Base-by-base conservation (phyloP, 2,329 filamentous ascomycete species). In the Fusarium globosum region DNA sequence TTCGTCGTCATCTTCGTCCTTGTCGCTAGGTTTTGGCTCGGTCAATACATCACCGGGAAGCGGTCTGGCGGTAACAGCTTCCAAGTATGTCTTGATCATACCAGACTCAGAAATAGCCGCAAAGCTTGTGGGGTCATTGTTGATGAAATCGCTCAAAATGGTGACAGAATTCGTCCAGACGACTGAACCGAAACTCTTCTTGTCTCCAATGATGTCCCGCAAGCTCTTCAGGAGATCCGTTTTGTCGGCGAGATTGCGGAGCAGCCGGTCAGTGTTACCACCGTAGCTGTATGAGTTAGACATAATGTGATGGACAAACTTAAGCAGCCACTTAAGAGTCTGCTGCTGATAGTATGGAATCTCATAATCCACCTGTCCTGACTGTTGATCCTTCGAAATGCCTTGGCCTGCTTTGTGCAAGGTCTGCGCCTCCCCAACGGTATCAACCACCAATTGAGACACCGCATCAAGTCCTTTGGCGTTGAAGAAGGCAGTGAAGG, bases 121-220 rank as follows among this genome's bases (percentile, higher is more conserved):
- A 81, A 97, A 99, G 81, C 96, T 99, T 2, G 96, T 99, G 1
- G 96, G 96, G 79, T 99, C 96, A 79, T 98, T 98, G 83, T 99
- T 97, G 77, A 99, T 97, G 82, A 99, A 99, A 77, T 94, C 96
- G 79, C 94, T 96, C 57, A 99, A 86, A 64, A 98, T 96, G 61
- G 92, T 95, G 70, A 97, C 94, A 12, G 95, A 93, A 80, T 95
- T 95, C 55, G 95, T 97, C 96, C 96, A 99, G 10, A 98, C 94
- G 67, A 96, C 92, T 5, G 96, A 96, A 18, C 96, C 96, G 80
- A 95, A 99, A 42, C 91, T 87, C 59, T 86, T 86, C 42, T 93
- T 92, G 77, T 97, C 93, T 72, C 92, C 91, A 72, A 98, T 93
- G 51, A 99, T 94, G 42, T 91, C 88, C 61, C 94, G 91, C 57